Base-by-base conservation (phyloP, 306 rosid genomes). In the Vigna radiata region DNA sequence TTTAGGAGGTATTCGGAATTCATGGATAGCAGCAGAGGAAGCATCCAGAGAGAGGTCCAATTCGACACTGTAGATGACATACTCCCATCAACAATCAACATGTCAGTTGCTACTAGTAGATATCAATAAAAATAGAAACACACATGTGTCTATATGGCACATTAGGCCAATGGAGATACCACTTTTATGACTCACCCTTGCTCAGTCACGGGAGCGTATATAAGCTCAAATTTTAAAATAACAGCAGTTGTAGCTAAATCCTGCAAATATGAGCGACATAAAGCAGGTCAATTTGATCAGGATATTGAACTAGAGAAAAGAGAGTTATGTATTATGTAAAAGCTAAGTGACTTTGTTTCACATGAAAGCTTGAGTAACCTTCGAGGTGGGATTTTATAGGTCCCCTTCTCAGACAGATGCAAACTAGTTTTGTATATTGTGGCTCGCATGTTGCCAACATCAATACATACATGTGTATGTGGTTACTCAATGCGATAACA, bases 201-300 rank as follows among this genome's bases (percentile, higher is more conserved):
- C 78, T 78, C 92, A 43, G 61, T 72, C 70, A 77, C 48, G 44
- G 97, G 86, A 59, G 96, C 92, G 88, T 88, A 90, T 86, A 90
- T 70, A 73, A 95, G 97, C 89, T 95, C 99, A 85, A 95, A 92
- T 87, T 92, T 95, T 87, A 95, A 78, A 87, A 95, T 82, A 80
- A 88, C 89, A 16, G 96, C 89, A 77, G 90, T 82, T 62, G 83
- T 82, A 39, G 91, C 63, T 50, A 87, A 85, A 66, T 90, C 97
- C 97, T 95, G 88, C 55, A 87, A 82, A 54, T 74, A 75, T 61
- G 77, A 27, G 55, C 48, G 78, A 77, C 67, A 68, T 79, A 46
- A 77, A 74, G 56, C 55, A 72, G 55, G 50, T 68, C 8, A 59
- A 25, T 37, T 66, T 48, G 73, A 15, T 52, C 52, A 70, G 39